Conservation (phyloP, 306 rosid species). For the Begonia fuchsioides region DNA sequence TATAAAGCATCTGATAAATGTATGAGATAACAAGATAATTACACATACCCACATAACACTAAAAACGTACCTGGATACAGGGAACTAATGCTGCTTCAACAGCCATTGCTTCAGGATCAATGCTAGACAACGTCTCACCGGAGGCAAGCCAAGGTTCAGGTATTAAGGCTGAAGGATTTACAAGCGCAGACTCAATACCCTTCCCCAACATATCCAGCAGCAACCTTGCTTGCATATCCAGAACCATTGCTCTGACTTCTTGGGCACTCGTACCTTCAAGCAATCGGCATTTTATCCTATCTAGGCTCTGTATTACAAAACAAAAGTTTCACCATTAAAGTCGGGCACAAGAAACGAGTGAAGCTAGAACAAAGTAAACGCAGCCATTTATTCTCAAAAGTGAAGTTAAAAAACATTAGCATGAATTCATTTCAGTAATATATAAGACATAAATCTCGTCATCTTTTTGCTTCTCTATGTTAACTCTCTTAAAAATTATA, state of each 20-base stretch:
- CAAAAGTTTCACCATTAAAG: conserved; percentile 2
- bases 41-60: conserved; percentile 1
- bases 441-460: no score
- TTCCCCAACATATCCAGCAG: conserved; percentile 97
- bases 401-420: no score
- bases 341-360: not conserved
- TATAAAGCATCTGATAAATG: no score
- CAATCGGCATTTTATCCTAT: conserved; percentile 91
- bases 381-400: no score
- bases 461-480: no score
- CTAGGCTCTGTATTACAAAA: conserved; percentile 70
- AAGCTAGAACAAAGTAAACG: no score
- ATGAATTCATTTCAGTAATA: no score
- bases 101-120: conserved; percentile 89
- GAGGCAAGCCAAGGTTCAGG: conserved; percentile 84
- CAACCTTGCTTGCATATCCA: conserved; percentile 98
- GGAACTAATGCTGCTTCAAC: conserved; percentile 71
- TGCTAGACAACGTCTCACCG: conserved; percentile 54
- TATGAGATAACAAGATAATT: no score
- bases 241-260: conserved; percentile 99
- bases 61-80: conserved; percentile 56
- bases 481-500: no score
- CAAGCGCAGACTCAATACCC: conserved; percentile 91
- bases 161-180: conserved; percentile 76
- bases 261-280: conserved; percentile 94